Evolutionary conservation across 495 filamentous ascomycete genomes (phyloP), one percentile per base, ranked within the genome.

Genomic region (Penicillium manginii): DNA sequence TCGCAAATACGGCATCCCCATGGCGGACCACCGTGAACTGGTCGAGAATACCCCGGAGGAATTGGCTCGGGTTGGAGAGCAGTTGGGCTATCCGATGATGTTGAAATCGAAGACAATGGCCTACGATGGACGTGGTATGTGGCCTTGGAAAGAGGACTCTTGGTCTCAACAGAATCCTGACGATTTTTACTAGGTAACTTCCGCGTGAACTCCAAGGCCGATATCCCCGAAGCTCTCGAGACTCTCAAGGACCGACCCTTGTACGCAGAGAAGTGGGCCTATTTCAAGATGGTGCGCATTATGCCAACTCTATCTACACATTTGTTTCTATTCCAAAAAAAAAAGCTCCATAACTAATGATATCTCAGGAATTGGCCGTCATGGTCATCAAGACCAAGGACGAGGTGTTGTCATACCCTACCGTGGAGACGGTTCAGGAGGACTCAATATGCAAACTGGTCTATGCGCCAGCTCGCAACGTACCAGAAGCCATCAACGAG

Each of bases 371-470:
- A 76, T 71, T 97, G 31, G 90, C 94, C 32, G 92, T 96, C 47
- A 97, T 97, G 90, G 93, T 96, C 8, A 86, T 97, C 54, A 88
- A 96, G 66, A 97, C 91, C 15, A 88, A 92, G 66, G 85, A 96
- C 62, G 83, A 84, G 17, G 79, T 86, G 26, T 77, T 92, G 12
- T 86, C 92, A 19, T 97, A 92, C 73, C 93, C 94, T 4, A 88
- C 88, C 6, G 92, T 96, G 19, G 96, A 98, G 77, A 98, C 93
- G 0, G 81, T 97, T 26, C 94, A 97, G 66, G 92, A 97, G 72
- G 88, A 97, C 78, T 92, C 86, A 68, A 90, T 98, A 64, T 97
- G 93, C 85, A 97, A 96, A 68, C 85, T 93, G 67, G 91, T 94
- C 21, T 96, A 91, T 72, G 86, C 88, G 35, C 93, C 94, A 15